A percentile compares a stretch with the other conserved stretches of the same genome.
These are phyloP conservation scores for Hordeum marinum DNA, from an alignment of 176 grass and related monocot species.

Conservation along the genomic window DNA sequence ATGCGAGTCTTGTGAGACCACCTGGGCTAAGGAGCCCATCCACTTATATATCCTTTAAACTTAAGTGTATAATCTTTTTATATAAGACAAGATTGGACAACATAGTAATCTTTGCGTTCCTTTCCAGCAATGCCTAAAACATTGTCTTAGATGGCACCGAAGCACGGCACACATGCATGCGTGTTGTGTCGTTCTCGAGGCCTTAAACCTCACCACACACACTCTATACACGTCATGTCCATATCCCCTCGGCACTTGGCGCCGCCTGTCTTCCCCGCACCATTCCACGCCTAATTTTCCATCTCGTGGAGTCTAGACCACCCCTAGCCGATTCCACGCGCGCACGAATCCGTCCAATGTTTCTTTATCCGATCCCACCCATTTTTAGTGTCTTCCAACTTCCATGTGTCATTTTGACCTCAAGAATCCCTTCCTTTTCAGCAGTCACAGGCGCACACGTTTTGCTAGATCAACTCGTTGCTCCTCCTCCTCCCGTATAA, in stretches of 20 bases:
- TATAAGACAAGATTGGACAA: too few species aligned
- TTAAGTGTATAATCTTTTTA: too few species aligned
- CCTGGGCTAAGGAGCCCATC: too few species aligned
- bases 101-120: too few species aligned
- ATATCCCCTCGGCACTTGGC: neutral
- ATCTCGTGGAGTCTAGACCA: neutral
- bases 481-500: neutral
- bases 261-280: constrained; percentile 3
- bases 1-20: too few species aligned
- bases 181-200: neutral
- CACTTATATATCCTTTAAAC: too few species aligned
- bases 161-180: neutral
- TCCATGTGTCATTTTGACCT: neutral
- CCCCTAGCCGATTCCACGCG: neutral
- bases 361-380: neutral
- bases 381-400: neutral
- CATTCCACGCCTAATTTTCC: constrained; percentile 31
- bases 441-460: neutral
- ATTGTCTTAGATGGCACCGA: neutral
- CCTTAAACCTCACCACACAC: neutral
- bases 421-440: neutral
- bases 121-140: neutral
- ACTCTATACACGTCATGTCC: neutral
- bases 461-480: neutral
- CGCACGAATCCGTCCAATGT: neutral